phyloP scores from a whole-genome alignment of 169 alveolate species.

The Plasmodium fragile region DNA sequence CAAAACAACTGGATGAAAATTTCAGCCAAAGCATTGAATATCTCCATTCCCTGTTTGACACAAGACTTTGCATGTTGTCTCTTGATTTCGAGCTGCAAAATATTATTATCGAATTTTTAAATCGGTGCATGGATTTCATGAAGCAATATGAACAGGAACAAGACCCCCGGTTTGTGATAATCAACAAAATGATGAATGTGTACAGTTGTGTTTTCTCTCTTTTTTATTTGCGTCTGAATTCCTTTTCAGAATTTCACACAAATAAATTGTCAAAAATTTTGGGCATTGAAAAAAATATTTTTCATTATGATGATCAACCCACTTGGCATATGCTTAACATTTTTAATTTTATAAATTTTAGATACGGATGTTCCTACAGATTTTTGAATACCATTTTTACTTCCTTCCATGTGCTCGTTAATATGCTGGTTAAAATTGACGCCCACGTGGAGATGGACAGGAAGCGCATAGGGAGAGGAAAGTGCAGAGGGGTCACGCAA shows the following conservation, averaged over 20 bases:
- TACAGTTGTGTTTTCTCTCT: slow-evolving; percentile 53
- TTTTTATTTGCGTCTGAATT: slow-evolving; percentile 58
- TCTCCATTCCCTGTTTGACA: slow-evolving; percentile 60
- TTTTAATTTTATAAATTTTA: slow-evolving; percentile 48
- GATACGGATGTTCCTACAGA: slow-evolving; percentile 70
- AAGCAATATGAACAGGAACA: background rate
- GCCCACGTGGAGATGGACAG: slow-evolving; percentile 7
- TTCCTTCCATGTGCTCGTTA: slow-evolving; percentile 50
- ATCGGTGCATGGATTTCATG: slow-evolving; percentile 4
- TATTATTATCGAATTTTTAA: slow-evolving; percentile 39
- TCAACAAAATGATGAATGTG: slow-evolving; percentile 47
- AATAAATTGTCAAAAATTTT: slow-evolving; percentile 32
- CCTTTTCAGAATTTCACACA: slow-evolving; percentile 37
- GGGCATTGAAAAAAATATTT: background rate
- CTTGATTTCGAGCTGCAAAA: slow-evolving; percentile 54
- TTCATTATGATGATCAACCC: slow-evolving; percentile 25
- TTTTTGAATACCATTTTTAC: slow-evolving; percentile 54
- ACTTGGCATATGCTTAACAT: slow-evolving; percentile 11
- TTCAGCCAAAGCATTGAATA: slow-evolving; percentile 43
- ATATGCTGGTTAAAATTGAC: slow-evolving; percentile 18
- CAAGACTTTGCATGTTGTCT: slow-evolving; percentile 30
- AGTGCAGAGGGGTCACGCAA: background rate
- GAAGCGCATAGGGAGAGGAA: slow-evolving; percentile 30
- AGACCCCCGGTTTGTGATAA: background rate
- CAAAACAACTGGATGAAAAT: slow-evolving; percentile 46